phyloP scores from a whole-genome alignment of 2,329 filamentous ascomycete species.

The Diplodia corticola region DNA sequence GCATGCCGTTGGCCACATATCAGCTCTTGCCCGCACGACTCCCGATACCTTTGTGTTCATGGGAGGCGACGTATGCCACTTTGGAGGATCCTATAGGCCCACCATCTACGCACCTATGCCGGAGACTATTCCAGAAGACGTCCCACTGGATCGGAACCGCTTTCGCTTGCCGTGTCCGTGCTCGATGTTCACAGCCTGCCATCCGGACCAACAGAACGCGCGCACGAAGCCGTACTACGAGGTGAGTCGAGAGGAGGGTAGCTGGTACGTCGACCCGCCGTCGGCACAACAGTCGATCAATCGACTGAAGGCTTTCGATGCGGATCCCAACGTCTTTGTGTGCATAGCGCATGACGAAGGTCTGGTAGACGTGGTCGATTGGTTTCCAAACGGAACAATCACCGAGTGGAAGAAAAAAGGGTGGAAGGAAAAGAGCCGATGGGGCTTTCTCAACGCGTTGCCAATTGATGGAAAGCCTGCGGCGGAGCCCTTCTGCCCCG shows the following conservation, averaged over 20 bases:
- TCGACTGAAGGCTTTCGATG: conserved; percentile 31
- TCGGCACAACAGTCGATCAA: conserved; percentile 28
- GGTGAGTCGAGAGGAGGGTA: neutral
- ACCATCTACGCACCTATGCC: conserved; percentile 24
- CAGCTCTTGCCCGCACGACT: conserved; percentile 50
- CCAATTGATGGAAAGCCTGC: conserved; percentile 27
- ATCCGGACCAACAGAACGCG: conserved; percentile 13
- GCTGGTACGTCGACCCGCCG: conserved; percentile 19
- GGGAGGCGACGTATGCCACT: conserved; percentile 33
- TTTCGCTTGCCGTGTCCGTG: conserved; percentile 21
- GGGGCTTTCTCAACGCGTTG: conserved; percentile 32
- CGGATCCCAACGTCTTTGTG: conserved; percentile 30
- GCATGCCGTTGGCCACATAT: conserved; percentile 53
- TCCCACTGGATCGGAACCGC: conserved; percentile 4
- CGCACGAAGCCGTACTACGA: conserved; percentile 18
- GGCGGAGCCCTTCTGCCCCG: neutral
- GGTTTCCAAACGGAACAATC: conserved; percentile 29
- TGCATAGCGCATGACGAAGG: conserved; percentile 34
- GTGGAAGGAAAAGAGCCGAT: conserved; percentile 30
- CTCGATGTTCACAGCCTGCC: conserved; percentile 15
- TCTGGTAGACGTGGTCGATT: conserved; percentile 30
- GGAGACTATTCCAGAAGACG: conserved; percentile 6
- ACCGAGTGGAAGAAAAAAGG: conserved; percentile 33
- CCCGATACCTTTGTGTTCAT: conserved; percentile 32
- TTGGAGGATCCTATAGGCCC: conserved; percentile 32